Evolutionary conservation across 2,329 filamentous ascomycete species (phyloP).

Genomic region (Capronia americana): DNA sequence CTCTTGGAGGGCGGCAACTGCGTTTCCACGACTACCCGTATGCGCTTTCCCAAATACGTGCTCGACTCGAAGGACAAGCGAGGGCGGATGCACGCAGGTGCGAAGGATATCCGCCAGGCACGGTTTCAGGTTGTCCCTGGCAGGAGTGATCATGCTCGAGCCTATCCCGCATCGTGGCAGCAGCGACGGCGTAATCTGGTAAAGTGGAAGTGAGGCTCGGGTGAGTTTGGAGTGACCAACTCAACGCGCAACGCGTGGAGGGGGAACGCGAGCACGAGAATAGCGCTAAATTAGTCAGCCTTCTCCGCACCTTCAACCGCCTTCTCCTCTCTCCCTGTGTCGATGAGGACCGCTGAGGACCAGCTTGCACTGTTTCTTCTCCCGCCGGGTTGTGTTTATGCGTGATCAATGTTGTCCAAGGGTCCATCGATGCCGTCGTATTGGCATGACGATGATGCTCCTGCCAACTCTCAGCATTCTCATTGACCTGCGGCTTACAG

Average conservation of each 20-base stretch:
- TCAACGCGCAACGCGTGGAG: slow-evolving; percentile 8
- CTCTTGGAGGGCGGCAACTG: slow-evolving; percentile 2
- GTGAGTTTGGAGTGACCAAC: background rate
- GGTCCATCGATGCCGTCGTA: background rate
- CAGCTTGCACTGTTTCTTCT: background rate
- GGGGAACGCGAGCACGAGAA: slow-evolving; percentile 9
- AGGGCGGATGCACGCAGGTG: slow-evolving; percentile 40
- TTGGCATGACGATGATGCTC: background rate
- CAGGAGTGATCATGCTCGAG: slow-evolving; percentile 29
- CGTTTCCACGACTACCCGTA: slow-evolving; percentile 27
- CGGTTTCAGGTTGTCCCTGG: slow-evolving; percentile 31
- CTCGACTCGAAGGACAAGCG: slow-evolving; percentile 41
- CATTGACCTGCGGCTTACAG: background rate
- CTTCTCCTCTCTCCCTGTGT: background rate
- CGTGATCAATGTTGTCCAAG: background rate
- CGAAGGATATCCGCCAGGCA: slow-evolving; percentile 44
- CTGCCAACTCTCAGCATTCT: background rate
- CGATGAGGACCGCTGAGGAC: background rate
- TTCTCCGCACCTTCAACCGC: slow-evolving; percentile 1
- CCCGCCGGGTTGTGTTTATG: background rate
- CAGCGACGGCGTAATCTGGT: background rate
- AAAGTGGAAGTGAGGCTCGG: background rate
- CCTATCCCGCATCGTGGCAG: slow-evolving; percentile 12
- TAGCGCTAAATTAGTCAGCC: background rate
- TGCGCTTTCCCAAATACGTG: slow-evolving; percentile 34